Base-by-base conservation (phyloP, 106 monocot species). In the Apostasia ramifera region DNA sequence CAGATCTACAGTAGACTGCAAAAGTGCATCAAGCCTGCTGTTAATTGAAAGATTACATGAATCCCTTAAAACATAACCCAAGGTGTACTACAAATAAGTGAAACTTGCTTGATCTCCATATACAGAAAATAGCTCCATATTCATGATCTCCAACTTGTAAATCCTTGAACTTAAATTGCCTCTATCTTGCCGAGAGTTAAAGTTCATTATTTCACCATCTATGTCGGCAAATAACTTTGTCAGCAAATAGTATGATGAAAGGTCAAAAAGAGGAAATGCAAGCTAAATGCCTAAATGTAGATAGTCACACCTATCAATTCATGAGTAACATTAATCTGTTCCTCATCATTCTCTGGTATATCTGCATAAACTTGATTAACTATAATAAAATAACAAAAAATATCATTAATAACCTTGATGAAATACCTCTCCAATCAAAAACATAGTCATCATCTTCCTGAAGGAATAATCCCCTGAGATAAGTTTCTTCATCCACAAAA, bases 131-230 rank as follows among this genome's bases (percentile, higher is more conserved):
- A 93, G 83, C 41, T 93, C 81, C 74, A 88, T 76, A 10, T 59
- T 61, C 76, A 88, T 67, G 72, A 93, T 86, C 74, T 89, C 86
- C 70, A 93, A 77, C 67, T 88, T 89, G 79, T 89, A 89, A 15
- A 84, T 45, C 53, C 73, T 81, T 47, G 92, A 88, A 54, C 70
- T 74, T 59, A 44, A 62, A 10, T 67, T 73, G 57, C 58, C 71
- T 70, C 69, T 61, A 15, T 55, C 66, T 60, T 42, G 10, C 62
- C 64, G 70, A 13, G 77, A 51, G 61, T 66, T 59, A 44, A 83
- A 79, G 47, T 63, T 72, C 43, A 76, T 44, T 55, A 62, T 66
- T 77, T 81, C 81, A 55, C 72, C 79, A 83, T 86, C 93, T 93
- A 73, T 12, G 71, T 71, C 40, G 70, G 14, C 7, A 66, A 14